Percentiles rank a stretch among this genome's conserved stretches.
Conservation (phyloP, 192 early-diverging fungal genomes). For the Podila minutissima region DNA sequence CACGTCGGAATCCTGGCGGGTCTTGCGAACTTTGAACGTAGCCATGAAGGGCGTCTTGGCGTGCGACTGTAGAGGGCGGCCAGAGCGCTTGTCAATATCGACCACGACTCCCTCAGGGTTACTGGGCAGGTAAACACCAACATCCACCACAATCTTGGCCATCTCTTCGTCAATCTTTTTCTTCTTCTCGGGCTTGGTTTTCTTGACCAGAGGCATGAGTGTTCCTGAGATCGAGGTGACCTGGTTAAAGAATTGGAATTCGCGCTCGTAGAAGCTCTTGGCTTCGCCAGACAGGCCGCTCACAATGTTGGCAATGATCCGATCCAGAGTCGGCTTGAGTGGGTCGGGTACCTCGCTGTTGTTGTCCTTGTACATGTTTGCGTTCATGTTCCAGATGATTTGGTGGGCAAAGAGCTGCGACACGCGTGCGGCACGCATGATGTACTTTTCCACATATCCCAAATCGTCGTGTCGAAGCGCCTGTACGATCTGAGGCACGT, state of each 20-base stretch:
- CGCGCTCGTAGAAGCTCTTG: constrained; percentile 92
- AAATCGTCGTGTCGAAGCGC: constrained; percentile 86
- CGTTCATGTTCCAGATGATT: constrained; percentile 99
- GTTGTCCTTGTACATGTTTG: constrained; percentile 77
- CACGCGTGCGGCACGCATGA: constrained; percentile 89
- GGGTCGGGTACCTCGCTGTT: constrained; percentile 71
- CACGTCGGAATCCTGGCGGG: constrained; percentile 62
- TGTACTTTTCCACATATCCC: constrained; percentile 95
- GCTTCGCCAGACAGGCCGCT: constrained; percentile 82
- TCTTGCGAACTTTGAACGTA: constrained; percentile 88
- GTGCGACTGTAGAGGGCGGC: constrained; percentile 94
- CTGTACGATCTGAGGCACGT: constrained; percentile 98
- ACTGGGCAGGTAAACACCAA: constrained; percentile 96
- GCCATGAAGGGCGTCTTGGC: constrained; percentile 99
- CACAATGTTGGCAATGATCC: constrained; percentile 88
- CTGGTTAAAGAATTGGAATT: constrained; percentile 95
- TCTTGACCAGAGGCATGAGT: constrained; percentile 93
- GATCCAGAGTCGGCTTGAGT: constrained; percentile 89
- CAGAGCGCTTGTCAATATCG: constrained; percentile 94
- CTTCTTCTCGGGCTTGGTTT: constrained; percentile 95
- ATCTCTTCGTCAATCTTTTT: constrained; percentile 99
- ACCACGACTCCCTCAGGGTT: constrained; percentile 96
- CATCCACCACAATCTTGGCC: constrained; percentile 91
- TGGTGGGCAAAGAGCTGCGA: constrained; percentile 99
- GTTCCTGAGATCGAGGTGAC: constrained; percentile 98